Percentiles rank a stretch among this genome's conserved stretches.
These are phyloP conservation scores for Misopates orontium DNA, from an alignment of 257 asterid species.

Conservation along the genomic window DNA sequence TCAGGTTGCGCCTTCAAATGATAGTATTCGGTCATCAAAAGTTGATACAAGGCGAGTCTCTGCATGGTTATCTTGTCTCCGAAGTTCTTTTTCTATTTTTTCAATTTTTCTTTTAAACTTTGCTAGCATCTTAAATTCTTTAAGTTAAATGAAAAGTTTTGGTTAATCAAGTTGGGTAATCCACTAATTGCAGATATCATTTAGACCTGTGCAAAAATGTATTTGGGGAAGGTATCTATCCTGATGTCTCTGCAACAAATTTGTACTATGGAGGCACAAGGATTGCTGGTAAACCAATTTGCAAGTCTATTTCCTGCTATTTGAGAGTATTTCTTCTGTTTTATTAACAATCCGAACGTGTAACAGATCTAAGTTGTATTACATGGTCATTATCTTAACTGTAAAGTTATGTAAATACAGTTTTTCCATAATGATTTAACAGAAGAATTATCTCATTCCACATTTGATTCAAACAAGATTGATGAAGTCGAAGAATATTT, in stretches of 20 bases:
- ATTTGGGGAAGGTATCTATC: constrained; percentile 67
- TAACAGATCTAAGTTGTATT: neutral
- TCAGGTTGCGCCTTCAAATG: constrained; percentile 94
- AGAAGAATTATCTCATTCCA: neutral
- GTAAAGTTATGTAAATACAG: neutral
- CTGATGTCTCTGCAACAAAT: constrained; percentile 84
- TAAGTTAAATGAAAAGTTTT: constrained; percentile 3
- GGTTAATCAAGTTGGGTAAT: constrained; percentile 19
- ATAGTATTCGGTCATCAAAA: constrained; percentile 83
- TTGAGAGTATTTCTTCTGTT: constrained; percentile 3
- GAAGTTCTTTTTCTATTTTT: constrained; percentile 6
- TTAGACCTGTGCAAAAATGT: constrained; percentile 93
- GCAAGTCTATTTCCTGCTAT: constrained; percentile 11
- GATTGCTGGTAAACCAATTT: constrained; percentile 65
- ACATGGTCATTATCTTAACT: constrained; percentile 2
- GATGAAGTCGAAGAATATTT: neutral
- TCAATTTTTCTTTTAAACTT: neutral
- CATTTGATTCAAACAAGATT: neutral
- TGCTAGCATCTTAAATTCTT: constrained; percentile 12
- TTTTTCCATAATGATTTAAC: neutral
- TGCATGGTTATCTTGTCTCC: neutral
- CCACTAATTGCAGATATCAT: constrained; percentile 69
- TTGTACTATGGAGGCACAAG: constrained; percentile 84
- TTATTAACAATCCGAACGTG: constrained; percentile 2
- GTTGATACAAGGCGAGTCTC: constrained; percentile 66